Evolutionary conservation across 2,329 filamentous ascomycete genomes (phyloP).

Genomic region (Pyricularia grisea): DNA sequence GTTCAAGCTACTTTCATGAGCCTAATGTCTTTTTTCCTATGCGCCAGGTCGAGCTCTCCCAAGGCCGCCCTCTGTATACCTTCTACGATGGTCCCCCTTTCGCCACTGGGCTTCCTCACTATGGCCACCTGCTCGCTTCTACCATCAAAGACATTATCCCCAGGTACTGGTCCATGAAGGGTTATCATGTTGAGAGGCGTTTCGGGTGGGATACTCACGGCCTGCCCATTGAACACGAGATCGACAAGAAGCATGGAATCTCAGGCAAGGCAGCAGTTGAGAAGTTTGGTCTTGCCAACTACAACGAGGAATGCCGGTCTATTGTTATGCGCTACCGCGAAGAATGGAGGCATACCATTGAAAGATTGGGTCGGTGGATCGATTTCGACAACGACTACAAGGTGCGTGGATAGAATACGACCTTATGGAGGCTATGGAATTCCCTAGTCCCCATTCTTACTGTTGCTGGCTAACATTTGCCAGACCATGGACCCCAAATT

Average conservation of each 20-base stretch:
- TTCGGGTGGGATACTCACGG: conserved; percentile 96
- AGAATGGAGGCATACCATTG: conserved; percentile 84
- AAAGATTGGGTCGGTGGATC: conserved; percentile 87
- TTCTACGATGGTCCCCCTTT: conserved; percentile 90
- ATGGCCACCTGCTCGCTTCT: conserved; percentile 71
- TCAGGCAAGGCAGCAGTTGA: conserved; percentile 75
- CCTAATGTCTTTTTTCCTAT: conserved; percentile 4
- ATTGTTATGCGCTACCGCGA: conserved; percentile 87
- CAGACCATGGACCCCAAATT: conserved; percentile 89
- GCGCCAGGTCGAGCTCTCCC: conserved; percentile 63
- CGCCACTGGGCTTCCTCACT: conserved; percentile 48
- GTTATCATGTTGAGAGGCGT: conserved; percentile 80
- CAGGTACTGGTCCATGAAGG: conserved; percentile 96
- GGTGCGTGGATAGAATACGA: conserved; percentile 27
- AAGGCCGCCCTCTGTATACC: conserved; percentile 75
- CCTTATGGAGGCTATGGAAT: neutral
- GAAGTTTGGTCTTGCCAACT: conserved; percentile 78
- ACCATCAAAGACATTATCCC: conserved; percentile 98
- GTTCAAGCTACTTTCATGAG: neutral
- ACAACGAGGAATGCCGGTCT: conserved; percentile 83
- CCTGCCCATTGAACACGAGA: conserved; percentile 91
- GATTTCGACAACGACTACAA: conserved; percentile 98
- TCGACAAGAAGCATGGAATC: conserved; percentile 91
- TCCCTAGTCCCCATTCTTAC: neutral
- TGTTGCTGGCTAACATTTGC: conserved; percentile 6